Evolutionary conservation across 164 flowering plant genomes (phyloP), one percentile per base, ranked within the genome.

Genomic region (Aristolochia contorta): DNA sequence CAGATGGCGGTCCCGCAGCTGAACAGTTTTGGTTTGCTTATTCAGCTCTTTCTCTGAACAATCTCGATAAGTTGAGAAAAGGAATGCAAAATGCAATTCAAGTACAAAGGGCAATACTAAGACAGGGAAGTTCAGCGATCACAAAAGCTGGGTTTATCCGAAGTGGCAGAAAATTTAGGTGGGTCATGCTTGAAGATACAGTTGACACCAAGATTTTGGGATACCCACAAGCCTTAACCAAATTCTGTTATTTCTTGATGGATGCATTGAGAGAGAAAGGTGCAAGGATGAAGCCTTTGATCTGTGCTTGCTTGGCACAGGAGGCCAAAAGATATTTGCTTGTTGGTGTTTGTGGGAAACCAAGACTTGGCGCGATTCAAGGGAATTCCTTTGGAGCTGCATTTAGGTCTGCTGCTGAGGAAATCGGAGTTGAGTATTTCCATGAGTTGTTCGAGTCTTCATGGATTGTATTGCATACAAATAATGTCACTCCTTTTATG

Each of bases 171-270:
- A 93, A 86, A 62, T 93, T 93, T 72, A 73, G 97, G 67, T 90
- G 99, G 99, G 86, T 90, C 58, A 93, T 88, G 70, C 80, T 93
- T 47, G 96, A 86, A 56, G 97, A 93, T 76, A 79, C 88, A n/a
- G 82, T 71, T 2, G 97, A 87, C 59, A 61, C 89, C 22, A 85
- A 81, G 70, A 69, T 90, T 19, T 63, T 93, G 64, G 89, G 96
- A 2, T 79, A 90, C 61, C 99, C 96, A 2, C 97, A 88, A 69
- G 99, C 99, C 18, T 70, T 93, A 65, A 90, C 99, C 0, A 93
- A 90, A 62, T 86, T 88, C 65, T 83, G 99, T 58, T 85, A 81
- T 58, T 93, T 93, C 65, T 59, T 93, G 47, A 90, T 93, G 94
- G 99, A 93, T 76, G 99, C 95, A 21, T 72, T 93, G 72, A 65